phyloP scores from a whole-genome alignment of 2,329 filamentous ascomycete genomes.

The Fusarium pseudonygamai region DNA sequence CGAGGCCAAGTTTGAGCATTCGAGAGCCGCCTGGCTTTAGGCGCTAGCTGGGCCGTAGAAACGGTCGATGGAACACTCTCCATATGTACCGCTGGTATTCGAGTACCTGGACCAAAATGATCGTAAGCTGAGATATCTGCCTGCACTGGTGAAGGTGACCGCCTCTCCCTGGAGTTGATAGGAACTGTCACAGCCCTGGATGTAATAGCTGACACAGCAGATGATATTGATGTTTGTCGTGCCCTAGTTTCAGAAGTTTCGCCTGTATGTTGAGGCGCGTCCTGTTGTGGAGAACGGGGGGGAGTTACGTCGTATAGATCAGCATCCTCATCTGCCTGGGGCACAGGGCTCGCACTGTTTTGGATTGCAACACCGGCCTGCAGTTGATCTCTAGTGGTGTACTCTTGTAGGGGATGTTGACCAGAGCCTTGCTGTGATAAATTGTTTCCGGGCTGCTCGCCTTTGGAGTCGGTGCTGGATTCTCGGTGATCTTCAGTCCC shows the following conservation, averaged over 20 bases:
- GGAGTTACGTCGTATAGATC: constrained; percentile 61
- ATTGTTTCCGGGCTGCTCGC: constrained; percentile 10
- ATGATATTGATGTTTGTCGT: constrained; percentile 30
- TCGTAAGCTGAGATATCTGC: constrained; percentile 6
- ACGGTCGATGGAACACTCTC: constrained; percentile 42
- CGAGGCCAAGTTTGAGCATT: constrained; percentile 60
- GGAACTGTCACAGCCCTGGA: constrained; percentile 27
- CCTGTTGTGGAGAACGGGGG: constrained; percentile 51
- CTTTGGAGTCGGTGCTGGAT: neutral
- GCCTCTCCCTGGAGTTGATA: neutral
- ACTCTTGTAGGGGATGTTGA: constrained; percentile 51
- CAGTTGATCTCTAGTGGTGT: constrained; percentile 42
- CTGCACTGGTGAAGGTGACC: constrained; percentile 8
- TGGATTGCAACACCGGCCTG: constrained; percentile 40
- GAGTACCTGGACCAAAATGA: constrained; percentile 18
- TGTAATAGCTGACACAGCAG: constrained; percentile 15
- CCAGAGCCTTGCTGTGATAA: constrained; percentile 37
- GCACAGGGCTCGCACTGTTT: constrained; percentile 47
- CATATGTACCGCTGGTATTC: constrained; percentile 42
- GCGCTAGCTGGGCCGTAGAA: constrained; percentile 30
- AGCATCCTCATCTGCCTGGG: constrained; percentile 47
- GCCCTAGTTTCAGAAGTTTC: constrained; percentile 1
- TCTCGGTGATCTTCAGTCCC: neutral
- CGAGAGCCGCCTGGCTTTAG: constrained; percentile 44
- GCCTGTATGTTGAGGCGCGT: constrained; percentile 1